phyloP scores from a whole-genome alignment of 1,284 basidiomycete genomes.

The Rhodotorula sp. region DNA sequence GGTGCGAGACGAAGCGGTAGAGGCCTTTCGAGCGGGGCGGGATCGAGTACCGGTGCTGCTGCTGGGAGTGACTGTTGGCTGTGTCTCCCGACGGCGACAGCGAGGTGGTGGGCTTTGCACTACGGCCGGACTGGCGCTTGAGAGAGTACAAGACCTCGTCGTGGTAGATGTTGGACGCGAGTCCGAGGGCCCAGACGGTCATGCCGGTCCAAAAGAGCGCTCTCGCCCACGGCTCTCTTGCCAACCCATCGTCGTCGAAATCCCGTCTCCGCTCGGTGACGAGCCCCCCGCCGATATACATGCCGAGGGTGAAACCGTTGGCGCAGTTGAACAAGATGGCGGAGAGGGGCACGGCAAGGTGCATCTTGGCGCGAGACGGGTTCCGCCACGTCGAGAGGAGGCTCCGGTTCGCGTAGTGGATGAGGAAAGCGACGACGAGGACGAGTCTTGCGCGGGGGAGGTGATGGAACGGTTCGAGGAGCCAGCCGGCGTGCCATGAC shows the following conservation, averaged over 20 bases:
- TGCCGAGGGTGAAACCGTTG: constrained; percentile 31
- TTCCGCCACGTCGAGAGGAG: constrained; percentile 33
- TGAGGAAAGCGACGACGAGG: constrained; percentile 25
- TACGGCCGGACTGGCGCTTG: constrained; percentile 9
- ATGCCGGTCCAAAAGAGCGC: constrained; percentile 36
- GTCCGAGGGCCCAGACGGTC: constrained; percentile 36
- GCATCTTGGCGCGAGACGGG: constrained; percentile 28
- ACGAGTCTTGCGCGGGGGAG: constrained; percentile 23
- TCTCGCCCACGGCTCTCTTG: not conserved
- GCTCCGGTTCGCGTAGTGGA: constrained; percentile 34
- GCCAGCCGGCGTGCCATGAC: not conserved
- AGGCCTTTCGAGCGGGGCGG: constrained; percentile 37
- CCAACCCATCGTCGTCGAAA: not conserved
- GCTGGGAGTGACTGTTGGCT: no score
- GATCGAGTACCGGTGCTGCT: constrained; percentile 40
- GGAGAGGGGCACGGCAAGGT: constrained; percentile 27
- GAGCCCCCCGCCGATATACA: constrained; percentile 15
- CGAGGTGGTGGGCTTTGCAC: not conserved
- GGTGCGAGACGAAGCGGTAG: constrained; percentile 39
- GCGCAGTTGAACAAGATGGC: constrained; percentile 31
- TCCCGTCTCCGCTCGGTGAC: no score
- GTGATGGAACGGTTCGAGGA: not conserved
- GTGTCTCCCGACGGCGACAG: not conserved
- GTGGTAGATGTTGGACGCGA: constrained; percentile 39
- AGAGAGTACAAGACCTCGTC: constrained; percentile 43